Evolutionary conservation across 208 protist genomes (phyloP).

Genomic region (Crithidia thermophila): DNA sequence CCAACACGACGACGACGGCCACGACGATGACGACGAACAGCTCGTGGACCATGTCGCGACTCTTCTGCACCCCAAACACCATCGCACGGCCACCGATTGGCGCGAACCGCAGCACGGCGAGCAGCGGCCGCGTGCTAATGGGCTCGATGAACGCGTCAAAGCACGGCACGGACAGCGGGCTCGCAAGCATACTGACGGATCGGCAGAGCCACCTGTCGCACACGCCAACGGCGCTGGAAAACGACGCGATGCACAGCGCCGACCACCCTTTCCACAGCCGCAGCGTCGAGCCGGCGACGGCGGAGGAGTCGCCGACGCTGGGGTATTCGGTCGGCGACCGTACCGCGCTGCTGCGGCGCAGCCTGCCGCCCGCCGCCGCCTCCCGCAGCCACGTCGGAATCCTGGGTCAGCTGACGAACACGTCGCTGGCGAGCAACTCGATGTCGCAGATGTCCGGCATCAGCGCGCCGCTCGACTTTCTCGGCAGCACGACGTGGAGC

Average conservation of each 20-base stretch:
- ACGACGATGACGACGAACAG: conserved; percentile 11
- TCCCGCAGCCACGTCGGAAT: conserved; percentile 6
- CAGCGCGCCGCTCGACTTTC: conserved; percentile 19
- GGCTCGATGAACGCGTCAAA: conserved; percentile 11
- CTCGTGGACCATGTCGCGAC: conserved; percentile 13
- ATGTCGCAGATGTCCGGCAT: conserved; percentile 1
- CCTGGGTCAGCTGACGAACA: background rate
- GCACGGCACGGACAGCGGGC: conserved; percentile 4
- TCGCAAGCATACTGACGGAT: conserved; percentile 5
- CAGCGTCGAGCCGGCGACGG: conserved; percentile 1
- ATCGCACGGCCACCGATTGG: conserved; percentile 7
- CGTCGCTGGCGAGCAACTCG: conserved; percentile 12
- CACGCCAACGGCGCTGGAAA: background rate
- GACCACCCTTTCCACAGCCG: conserved; percentile 7
- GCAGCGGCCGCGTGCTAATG: conserved; percentile 9
- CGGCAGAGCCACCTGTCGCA: conserved; percentile 4
- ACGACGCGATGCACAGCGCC: conserved; percentile 9
- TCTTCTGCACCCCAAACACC: background rate
- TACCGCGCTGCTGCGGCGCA: conserved; percentile 10
- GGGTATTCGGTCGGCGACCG: conserved; percentile 13
- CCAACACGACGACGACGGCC: background rate
- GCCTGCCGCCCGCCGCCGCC: background rate
- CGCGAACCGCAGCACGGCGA: conserved; percentile 23
- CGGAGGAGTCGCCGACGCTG: conserved; percentile 15
- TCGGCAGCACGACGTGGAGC: conserved; percentile 17